Conservation (phyloP, 2,329 filamentous ascomycete genomes). For the Pseudogymnoascus sp. region DNA sequence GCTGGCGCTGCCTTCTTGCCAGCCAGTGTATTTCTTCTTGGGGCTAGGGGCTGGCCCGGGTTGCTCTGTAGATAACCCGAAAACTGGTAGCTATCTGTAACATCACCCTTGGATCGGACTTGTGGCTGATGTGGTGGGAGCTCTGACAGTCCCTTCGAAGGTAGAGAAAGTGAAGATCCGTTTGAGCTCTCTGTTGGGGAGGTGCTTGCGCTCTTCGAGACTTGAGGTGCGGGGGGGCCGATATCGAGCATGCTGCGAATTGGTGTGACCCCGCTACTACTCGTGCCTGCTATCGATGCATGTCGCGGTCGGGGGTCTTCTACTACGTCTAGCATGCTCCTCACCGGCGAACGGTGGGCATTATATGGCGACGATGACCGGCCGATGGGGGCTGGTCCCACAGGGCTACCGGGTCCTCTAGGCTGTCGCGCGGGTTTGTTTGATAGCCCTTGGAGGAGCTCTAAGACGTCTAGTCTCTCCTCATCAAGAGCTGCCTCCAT, state of each 20-base stretch:
- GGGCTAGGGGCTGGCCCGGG: conserved; percentile 32
- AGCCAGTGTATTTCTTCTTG: conserved; percentile 45
- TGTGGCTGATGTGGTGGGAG: conserved; percentile 41
- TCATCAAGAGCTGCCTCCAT: conserved; percentile 70
- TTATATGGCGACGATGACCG: conserved; percentile 48
- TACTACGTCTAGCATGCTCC: conserved; percentile 59
- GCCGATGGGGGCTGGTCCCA: conserved; percentile 25
- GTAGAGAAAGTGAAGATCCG: neutral
- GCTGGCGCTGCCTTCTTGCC: conserved; percentile 32
- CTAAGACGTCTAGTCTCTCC: conserved; percentile 66
- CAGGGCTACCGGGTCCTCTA: conserved; percentile 26
- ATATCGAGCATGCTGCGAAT: conserved; percentile 61
- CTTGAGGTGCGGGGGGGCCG: conserved; percentile 19
- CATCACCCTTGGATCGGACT: conserved; percentile 37
- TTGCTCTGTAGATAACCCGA: conserved; percentile 48
- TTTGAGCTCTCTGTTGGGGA: conserved; percentile 37
- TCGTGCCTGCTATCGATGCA: conserved; percentile 24
- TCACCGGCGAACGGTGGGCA: conserved; percentile 56
- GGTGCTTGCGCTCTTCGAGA: conserved; percentile 38
- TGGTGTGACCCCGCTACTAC: conserved; percentile 35
- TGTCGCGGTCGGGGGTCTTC: conserved; percentile 31
- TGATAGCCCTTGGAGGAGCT: conserved; percentile 48
- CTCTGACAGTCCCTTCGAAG: conserved; percentile 46
- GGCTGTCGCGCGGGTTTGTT: conserved; percentile 14
- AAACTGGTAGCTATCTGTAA: conserved; percentile 53